phyloP scores from a whole-genome alignment of 2,329 filamentous ascomycete genomes.

The Diaporthe helianthi region DNA sequence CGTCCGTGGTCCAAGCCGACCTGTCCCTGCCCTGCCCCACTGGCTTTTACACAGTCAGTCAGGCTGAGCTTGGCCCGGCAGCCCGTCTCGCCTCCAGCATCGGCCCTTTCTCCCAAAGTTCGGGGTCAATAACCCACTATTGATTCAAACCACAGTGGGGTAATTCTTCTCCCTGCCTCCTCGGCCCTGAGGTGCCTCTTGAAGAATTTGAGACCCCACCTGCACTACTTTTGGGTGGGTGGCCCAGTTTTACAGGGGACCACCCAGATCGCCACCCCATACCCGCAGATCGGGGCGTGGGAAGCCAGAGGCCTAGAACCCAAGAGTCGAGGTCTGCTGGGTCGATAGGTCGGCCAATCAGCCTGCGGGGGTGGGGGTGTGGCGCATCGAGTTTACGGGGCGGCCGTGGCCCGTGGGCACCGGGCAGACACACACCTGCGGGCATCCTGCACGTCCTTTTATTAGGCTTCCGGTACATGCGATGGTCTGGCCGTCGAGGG shows the following conservation, averaged over 20 bases:
- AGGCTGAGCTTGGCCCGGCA: too few species aligned
- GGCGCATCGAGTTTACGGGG: conserved; percentile 22
- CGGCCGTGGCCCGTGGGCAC: conserved; percentile 14
- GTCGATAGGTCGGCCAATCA: not conserved
- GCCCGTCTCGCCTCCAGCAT: conserved; percentile 19
- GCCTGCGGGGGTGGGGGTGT: not conserved
- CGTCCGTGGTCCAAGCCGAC: not conserved
- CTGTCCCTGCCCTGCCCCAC: too few species aligned
- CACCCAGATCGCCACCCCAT: conserved; percentile 1
- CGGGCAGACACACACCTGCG: conserved; percentile 9
- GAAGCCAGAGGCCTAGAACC: conserved; percentile 14
- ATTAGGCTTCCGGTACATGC: not conserved
- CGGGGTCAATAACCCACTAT: not conserved
- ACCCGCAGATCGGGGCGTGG: not conserved
- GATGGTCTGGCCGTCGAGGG: not conserved
- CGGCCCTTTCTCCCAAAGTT: conserved; percentile 17
- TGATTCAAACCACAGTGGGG: conserved; percentile 14
- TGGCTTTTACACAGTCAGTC: too few species aligned
- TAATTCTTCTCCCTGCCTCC: not conserved
- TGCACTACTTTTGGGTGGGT: not conserved
- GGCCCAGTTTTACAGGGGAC: not conserved
- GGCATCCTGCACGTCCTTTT: not conserved
- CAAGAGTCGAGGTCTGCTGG: not conserved
- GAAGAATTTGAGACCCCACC: too few species aligned
- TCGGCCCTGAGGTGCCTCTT: too few species aligned